These are phyloP conservation scores for Pseudoscleropodium purum DNA, from an alignment of 225 moss, liverwort and hornwort species.

Conservation along the genomic window DNA sequence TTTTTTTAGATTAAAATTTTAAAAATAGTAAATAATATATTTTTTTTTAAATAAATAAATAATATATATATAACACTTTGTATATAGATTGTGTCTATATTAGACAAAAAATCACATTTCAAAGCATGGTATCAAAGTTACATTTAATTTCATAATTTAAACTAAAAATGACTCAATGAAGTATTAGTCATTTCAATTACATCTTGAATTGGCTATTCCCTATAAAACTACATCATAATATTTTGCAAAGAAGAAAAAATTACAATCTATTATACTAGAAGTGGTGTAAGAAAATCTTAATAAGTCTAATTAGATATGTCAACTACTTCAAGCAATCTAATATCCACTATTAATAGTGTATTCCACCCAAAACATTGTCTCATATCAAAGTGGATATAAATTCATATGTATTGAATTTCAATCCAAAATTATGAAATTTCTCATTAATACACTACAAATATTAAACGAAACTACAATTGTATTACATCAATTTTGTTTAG, in stretches of 20 bases:
- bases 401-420: background rate
- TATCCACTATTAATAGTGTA: background rate
- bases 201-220: background rate
- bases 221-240: background rate
- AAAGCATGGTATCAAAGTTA: background rate
- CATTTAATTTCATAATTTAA: background rate
- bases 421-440: background rate
- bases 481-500: background rate
- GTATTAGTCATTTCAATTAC: background rate
- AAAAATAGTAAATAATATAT: too few relatives aligned
- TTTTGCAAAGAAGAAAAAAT: background rate
- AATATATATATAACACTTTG: background rate
- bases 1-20: too few relatives aligned
- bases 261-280: background rate
- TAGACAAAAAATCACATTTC: background rate
- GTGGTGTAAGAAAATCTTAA: rapidly evolving
- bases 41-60: too few relatives aligned
- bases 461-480: background rate
- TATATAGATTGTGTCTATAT: background rate
- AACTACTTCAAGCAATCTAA: background rate
- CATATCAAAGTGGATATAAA: background rate
- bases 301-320: background rate
- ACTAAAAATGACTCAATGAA: background rate
- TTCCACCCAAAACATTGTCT: background rate
- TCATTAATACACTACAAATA: background rate